These are phyloP conservation scores for Malassezia restricta DNA, from an alignment of 1,284 basidiomycete genomes.

Conservation along the genomic window DNA sequence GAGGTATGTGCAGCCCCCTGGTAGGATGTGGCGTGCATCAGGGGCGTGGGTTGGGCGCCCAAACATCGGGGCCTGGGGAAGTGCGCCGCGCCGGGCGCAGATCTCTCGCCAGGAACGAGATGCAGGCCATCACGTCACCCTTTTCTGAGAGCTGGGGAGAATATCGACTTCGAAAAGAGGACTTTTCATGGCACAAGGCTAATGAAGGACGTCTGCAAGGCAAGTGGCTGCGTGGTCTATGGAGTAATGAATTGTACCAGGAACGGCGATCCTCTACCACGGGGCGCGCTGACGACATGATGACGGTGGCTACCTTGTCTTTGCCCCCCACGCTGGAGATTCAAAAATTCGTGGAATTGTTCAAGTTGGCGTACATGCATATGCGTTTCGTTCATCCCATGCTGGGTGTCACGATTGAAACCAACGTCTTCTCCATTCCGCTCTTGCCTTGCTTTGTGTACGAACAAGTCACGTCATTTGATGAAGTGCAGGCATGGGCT, in stretches of 20 bases:
- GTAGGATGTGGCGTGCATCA: not conserved
- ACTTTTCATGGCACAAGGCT: constrained; percentile 1
- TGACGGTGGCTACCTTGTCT: not conserved
- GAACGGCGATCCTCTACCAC: constrained; percentile 7
- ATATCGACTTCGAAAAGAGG: constrained; percentile 2
- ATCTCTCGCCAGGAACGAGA: not conserved
- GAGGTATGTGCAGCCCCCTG: no score
- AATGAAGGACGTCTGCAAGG: not conserved
- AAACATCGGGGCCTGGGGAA: not conserved
- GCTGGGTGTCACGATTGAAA: constrained; percentile 4
- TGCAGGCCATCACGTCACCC: constrained; percentile 1
- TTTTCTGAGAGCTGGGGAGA: constrained; percentile 10
- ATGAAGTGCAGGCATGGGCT: constrained; percentile 4
- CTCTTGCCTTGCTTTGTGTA: constrained; percentile 7
- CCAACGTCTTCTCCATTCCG: not conserved
- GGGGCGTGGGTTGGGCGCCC: not conserved
- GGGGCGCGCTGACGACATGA: constrained; percentile 13
- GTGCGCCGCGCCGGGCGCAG: not conserved
- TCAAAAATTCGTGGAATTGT: constrained; percentile 1
- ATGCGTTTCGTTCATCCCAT: constrained; percentile 9
- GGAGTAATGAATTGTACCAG: constrained; percentile 14
- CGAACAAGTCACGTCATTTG: not conserved
- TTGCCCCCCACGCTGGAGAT: not conserved
- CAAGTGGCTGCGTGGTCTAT: constrained; percentile 5
- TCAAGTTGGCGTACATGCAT: not conserved